phyloP scores from a whole-genome alignment of 257 asterid species.

The Echites panduratus region DNA sequence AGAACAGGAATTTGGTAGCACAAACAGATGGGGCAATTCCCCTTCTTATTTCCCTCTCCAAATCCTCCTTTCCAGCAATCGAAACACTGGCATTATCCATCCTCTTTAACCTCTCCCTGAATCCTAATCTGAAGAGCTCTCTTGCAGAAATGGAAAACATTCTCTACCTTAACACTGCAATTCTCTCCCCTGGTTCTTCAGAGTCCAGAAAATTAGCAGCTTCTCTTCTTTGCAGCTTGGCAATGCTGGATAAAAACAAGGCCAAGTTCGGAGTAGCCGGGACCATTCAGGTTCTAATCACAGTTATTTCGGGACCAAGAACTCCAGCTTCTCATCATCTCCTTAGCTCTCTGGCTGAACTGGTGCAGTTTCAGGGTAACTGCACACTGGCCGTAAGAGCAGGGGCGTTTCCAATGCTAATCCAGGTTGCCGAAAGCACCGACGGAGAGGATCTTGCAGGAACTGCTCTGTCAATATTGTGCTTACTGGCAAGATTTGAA shows the following conservation, averaged over 20 bases:
- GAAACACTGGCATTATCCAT: constrained; percentile 53
- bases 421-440: constrained; percentile 31
- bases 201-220: constrained; percentile 55
- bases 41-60: constrained; percentile 40
- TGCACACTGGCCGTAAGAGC: constrained; percentile 68
- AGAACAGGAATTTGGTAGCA: constrained; percentile 52
- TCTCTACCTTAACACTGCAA: constrained; percentile 34
- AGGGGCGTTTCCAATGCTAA: constrained; percentile 52
- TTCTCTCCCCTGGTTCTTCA: constrained; percentile 19
- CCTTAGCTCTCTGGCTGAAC: constrained; percentile 65
- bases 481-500: constrained; percentile 60
- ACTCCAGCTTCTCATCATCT: constrained; percentile 54
- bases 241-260: constrained; percentile 74
- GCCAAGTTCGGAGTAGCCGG: constrained; percentile 80
- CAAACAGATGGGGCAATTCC: constrained; percentile 51
- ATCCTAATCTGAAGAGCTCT: constrained; percentile 51
- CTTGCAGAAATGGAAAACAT: constrained; percentile 55
- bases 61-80: constrained; percentile 20
- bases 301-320: constrained; percentile 35
- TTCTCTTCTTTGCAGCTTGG: constrained; percentile 70
- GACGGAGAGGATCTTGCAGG: constrained; percentile 58
- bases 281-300: constrained; percentile 43
- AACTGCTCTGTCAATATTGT: constrained; percentile 44
- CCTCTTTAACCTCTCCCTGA: constrained; percentile 68
- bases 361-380: constrained; percentile 81